Conservation (phyloP, 495 filamentous ascomycete species). For the Rhizodiscina lignyota region DNA sequence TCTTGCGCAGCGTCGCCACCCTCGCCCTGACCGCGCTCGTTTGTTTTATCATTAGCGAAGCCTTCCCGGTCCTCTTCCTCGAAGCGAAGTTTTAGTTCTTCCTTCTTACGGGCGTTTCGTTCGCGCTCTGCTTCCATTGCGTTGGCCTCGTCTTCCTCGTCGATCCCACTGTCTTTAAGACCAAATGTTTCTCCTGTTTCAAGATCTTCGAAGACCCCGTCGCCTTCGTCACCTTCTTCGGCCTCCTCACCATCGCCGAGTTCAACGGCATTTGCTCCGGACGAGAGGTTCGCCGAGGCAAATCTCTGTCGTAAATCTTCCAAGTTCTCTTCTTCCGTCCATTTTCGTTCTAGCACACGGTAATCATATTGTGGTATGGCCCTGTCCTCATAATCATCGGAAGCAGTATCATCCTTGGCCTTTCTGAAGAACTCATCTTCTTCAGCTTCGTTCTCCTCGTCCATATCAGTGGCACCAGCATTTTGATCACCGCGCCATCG, state of each 20-base stretch:
- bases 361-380: slow-evolving; percentile 67
- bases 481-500: slow-evolving; percentile 56
- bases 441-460: slow-evolving; percentile 39
- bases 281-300: slow-evolving; percentile 41
- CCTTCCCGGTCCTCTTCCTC: slow-evolving; percentile 95
- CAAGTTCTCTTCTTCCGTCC: slow-evolving; percentile 61
- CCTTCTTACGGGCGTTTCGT: slow-evolving; percentile 78
- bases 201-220: slow-evolving; percentile 80
- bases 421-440: slow-evolving; percentile 78
- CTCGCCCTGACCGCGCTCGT: slow-evolving; percentile 37
- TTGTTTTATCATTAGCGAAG: slow-evolving; percentile 69
- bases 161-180: slow-evolving; percentile 22
- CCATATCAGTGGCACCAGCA: slow-evolving; percentile 23
- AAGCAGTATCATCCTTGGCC: slow-evolving; percentile 41
- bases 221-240: slow-evolving; percentile 46
- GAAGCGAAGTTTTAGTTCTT: slow-evolving; percentile 84
- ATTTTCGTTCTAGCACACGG: slow-evolving; percentile 63
- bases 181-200: slow-evolving; percentile 53
- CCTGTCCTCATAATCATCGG: slow-evolving; percentile 48
- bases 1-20: slow-evolving; percentile 35
- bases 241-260: slow-evolving; percentile 32
- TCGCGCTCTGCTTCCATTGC: slow-evolving; percentile 71
- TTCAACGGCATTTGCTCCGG: slow-evolving; percentile 20
- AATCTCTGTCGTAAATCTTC: slow-evolving; percentile 61
- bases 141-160: slow-evolving; percentile 18